A percentile compares a stretch with the other conserved stretches of the same genome.
Conservation (phyloP, 805 yeast species). For the Groenewaldozyma salmanticensis region DNA sequence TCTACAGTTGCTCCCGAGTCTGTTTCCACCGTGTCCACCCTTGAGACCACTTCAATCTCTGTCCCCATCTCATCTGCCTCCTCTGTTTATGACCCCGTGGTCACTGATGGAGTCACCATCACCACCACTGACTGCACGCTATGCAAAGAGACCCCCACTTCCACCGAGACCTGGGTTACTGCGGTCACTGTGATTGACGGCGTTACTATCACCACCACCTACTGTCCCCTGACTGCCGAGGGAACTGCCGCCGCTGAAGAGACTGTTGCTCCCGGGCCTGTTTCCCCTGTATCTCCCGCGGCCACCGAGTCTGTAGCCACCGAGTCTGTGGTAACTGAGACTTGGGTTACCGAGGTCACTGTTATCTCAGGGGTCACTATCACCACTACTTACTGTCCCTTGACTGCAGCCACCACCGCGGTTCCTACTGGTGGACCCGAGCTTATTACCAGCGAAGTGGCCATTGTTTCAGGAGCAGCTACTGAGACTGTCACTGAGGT, state of each 20-base stretch:
- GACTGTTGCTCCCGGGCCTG: background rate
- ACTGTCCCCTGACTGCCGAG: background rate
- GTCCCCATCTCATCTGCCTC: background rate
- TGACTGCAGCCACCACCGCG: background rate
- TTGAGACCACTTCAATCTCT: background rate
- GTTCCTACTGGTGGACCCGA: background rate
- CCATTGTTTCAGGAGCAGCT: background rate
- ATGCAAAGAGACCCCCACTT: background rate
- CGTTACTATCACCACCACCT: background rate
- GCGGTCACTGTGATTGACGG: background rate
- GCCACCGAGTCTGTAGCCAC: background rate
- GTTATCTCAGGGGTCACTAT: background rate
- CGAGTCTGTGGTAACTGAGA: background rate
- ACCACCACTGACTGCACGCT: background rate
- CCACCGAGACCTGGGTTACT: background rate
- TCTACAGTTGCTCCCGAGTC: background rate
- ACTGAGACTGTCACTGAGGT: background rate
- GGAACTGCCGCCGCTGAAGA: background rate
- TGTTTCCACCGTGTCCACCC: background rate
- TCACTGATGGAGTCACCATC: background rate
- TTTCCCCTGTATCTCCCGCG: too few species aligned
- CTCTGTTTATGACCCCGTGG: background rate
- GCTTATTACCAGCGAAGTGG: background rate
- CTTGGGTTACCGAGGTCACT: background rate
- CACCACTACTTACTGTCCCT: background rate